Conservation (phyloP, 2,329 filamentous ascomycete species). For the Xylaria sp. region DNA sequence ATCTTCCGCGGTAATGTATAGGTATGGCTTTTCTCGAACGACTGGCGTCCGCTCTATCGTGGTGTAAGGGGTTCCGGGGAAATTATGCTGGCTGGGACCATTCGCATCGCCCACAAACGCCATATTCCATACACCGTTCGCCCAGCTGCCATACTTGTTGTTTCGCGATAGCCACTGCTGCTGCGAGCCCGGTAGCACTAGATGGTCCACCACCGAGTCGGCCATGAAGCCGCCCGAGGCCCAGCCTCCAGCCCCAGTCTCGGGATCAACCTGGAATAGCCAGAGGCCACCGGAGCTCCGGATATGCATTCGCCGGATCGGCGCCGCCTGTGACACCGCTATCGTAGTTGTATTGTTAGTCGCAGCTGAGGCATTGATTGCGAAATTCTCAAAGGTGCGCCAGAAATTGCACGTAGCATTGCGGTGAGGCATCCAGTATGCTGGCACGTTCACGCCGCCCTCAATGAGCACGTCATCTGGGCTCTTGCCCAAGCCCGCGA, state of each 20-base stretch:
- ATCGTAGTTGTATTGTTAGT: constrained; percentile 51
- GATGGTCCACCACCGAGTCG: constrained; percentile 49
- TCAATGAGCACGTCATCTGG: constrained; percentile 50
- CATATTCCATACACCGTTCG: constrained; percentile 52
- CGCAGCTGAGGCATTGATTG: constrained; percentile 48
- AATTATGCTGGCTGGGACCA: constrained; percentile 47
- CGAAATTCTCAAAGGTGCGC: constrained; percentile 51
- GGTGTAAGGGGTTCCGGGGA: constrained; percentile 48
- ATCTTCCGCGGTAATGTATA: constrained; percentile 42
- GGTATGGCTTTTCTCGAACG: constrained; percentile 51
- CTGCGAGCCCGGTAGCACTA: constrained; percentile 50
- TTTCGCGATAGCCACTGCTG: constrained; percentile 52
- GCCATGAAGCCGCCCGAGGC: constrained; percentile 52
- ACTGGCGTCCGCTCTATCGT: constrained; percentile 47
- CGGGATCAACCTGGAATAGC: constrained; percentile 51
- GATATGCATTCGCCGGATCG: constrained; percentile 49
- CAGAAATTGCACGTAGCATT: constrained; percentile 53
- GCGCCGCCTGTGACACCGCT: constrained; percentile 51
- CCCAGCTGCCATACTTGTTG: constrained; percentile 50
- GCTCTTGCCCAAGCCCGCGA: constrained; percentile 48
- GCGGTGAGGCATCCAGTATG: constrained; percentile 52
- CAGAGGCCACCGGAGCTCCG: constrained; percentile 49
- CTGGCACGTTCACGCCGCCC: constrained; percentile 51
- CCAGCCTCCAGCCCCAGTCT: constrained; percentile 49
- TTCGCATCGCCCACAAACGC: constrained; percentile 49